A percentile compares a stretch with the other conserved stretches of the same genome.
Conservation (phyloP, 1,139 yeast species). For the Suhomyces coccinellae region DNA sequence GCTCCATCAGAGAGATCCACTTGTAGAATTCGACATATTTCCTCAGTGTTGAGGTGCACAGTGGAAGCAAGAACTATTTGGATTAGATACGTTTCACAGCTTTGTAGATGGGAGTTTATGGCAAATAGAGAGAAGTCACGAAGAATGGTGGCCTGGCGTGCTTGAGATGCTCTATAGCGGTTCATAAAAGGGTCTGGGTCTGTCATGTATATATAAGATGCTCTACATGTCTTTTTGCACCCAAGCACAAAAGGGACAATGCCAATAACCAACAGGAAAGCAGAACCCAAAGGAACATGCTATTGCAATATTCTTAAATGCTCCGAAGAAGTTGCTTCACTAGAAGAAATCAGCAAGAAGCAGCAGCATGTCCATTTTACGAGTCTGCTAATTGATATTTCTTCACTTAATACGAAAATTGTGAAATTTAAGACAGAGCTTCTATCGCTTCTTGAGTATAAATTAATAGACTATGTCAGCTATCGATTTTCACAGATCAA, state of each 20-base stretch:
- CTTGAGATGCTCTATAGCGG: not conserved
- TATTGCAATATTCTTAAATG: not conserved
- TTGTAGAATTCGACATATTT: not conserved
- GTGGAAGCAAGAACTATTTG: constrained; percentile 1
- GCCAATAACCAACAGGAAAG: not conserved
- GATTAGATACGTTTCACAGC: constrained; percentile 1
- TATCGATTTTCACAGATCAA: constrained; percentile 3
- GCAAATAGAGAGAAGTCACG: not conserved
- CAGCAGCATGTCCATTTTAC: not conserved
- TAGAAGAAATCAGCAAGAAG: not conserved
- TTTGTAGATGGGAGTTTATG: not conserved
- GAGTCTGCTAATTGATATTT: too few species aligned
- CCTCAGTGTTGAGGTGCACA: not conserved
- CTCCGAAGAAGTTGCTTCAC: not conserved
- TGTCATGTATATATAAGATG: not conserved
- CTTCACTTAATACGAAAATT: not conserved
- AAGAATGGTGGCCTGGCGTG: not conserved
- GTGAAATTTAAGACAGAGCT: constrained; percentile 15
- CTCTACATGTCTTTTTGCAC: constrained; percentile 1
- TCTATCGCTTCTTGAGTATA: constrained; percentile 8
- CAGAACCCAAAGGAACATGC: not conserved
- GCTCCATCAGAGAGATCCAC: not conserved
- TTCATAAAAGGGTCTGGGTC: not conserved
- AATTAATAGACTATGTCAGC: constrained; percentile 4
- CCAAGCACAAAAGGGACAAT: not conserved